Evolutionary conservation across 768 basidiomycete genomes (phyloP).

Genomic region (Podaxis sp.): DNA sequence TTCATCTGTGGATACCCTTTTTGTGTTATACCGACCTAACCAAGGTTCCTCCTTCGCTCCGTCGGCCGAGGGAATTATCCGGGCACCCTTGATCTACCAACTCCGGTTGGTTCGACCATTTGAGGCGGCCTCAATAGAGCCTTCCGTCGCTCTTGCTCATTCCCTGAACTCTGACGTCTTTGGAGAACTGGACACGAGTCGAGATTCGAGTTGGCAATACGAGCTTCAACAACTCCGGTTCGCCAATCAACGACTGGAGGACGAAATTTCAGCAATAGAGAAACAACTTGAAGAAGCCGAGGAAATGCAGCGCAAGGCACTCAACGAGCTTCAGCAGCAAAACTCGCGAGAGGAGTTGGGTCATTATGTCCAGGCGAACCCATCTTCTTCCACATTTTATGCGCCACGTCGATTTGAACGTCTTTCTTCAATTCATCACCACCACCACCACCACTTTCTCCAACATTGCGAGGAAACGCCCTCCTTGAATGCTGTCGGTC

Average conservation of each 20-base stretch:
- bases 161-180: background rate
- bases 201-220: conserved; percentile 89
- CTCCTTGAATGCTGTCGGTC: background rate
- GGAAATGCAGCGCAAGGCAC: background rate
- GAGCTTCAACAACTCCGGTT: conserved; percentile 82
- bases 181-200: conserved; percentile 55
- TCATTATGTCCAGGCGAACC: background rate
- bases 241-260: conserved; percentile 58
- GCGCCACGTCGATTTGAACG: background rate
- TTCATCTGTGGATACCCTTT: conserved; percentile 16
- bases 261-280: conserved; percentile 43
- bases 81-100: conserved; percentile 34
- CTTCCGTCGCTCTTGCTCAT: background rate
- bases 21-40: conserved; percentile 23
- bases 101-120: conserved; percentile 26
- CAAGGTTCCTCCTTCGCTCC: conserved; percentile 9
- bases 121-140: conserved; percentile 13
- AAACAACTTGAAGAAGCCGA: conserved; percentile 1
- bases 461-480: background rate
- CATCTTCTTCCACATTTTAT: background rate
- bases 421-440: background rate
- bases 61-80: conserved; percentile 23
- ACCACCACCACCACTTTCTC: background rate
- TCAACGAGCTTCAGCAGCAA: background rate
- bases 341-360: background rate